These are phyloP conservation scores for Thraustochytrium sp. DNA, from an alignment of 352 stramenopile genomes.

Conservation along the genomic window DNA sequence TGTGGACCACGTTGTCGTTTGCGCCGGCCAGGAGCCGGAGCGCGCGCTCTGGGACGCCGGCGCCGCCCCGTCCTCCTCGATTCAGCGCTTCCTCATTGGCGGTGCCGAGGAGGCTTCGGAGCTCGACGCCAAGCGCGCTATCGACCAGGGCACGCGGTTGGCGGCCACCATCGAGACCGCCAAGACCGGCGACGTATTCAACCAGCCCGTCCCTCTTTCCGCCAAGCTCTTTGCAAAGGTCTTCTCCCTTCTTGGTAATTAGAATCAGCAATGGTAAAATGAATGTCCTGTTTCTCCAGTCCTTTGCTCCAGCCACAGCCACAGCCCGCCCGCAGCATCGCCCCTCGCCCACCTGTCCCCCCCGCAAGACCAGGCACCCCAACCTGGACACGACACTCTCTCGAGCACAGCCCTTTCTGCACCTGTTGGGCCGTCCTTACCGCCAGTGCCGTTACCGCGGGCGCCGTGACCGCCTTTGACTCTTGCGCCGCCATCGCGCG, in stretches of 20 bases:
- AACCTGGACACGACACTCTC: too few species aligned
- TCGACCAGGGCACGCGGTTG: slow-evolving; percentile 87
- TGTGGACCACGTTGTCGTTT: slow-evolving; percentile 91
- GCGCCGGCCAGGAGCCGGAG: slow-evolving; percentile 85
- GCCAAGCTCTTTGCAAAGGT: slow-evolving; percentile 7
- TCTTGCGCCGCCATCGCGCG: too few species aligned
- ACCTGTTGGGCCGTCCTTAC: too few species aligned
- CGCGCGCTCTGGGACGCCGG: slow-evolving; percentile 63
- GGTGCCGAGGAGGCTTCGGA: slow-evolving; percentile 87
- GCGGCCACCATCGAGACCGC: slow-evolving; percentile 72
- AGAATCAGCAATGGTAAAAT: too few species aligned
- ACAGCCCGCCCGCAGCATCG: too few species aligned
- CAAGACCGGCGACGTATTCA: slow-evolving; percentile 60
- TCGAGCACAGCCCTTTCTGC: too few species aligned
- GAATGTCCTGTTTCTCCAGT: too few species aligned
- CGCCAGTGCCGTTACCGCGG: too few species aligned
- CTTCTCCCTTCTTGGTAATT: background rate
- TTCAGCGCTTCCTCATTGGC: slow-evolving; percentile 87
- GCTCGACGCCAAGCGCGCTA: slow-evolving; percentile 92
- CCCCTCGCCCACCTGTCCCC: too few species aligned
- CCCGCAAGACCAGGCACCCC: too few species aligned
- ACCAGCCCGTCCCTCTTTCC: background rate
- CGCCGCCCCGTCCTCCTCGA: background rate
- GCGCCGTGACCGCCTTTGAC: too few species aligned
- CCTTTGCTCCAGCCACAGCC: background rate